Percentiles rank a stretch among this genome's conserved stretches.
Evolutionary conservation across 768 basidiomycete genomes (phyloP).

Genomic region (Coprinopsis marcescibilis): DNA sequence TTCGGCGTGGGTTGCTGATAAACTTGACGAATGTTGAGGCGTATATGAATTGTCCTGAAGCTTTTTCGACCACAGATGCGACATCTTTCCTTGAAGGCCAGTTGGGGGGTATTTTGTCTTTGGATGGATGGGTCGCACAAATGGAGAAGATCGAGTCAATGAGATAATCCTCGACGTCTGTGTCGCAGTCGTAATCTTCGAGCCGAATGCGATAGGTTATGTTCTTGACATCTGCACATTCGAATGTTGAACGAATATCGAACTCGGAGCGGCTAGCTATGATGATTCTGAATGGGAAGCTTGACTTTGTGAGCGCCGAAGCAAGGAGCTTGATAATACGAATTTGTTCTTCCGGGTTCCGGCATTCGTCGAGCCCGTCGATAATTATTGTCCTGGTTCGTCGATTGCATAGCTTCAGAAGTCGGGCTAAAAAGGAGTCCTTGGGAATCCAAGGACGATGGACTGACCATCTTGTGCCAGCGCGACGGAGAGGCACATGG

Average conservation of each 20-base stretch:
- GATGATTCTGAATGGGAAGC: not conserved
- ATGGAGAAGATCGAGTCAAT: not conserved
- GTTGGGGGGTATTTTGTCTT: not conserved
- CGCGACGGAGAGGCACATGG: too few species aligned
- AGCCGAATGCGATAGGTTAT: not conserved
- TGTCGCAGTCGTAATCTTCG: not conserved
- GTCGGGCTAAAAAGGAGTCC: too few species aligned
- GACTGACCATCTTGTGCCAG: too few species aligned
- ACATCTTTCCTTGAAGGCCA: conserved; percentile 7
- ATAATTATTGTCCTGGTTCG: conserved; percentile 5
- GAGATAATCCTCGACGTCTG: not conserved
- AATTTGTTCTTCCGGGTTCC: not conserved
- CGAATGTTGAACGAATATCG: not conserved
- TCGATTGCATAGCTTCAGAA: too few species aligned
- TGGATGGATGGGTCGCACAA: not conserved
- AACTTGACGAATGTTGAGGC: conserved; percentile 6
- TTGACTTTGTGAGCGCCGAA: not conserved
- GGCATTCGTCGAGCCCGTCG: conserved; percentile 13
- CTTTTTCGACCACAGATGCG: not conserved
- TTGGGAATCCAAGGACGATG: too few species aligned
- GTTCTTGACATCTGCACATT: not conserved
- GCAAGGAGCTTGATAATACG: not conserved
- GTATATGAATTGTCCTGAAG: conserved; percentile 6
- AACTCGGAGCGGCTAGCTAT: conserved; percentile 10
- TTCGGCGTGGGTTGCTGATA: conserved; percentile 8